Base-by-base conservation (phyloP, 2,329 filamentous ascomycete genomes). In the Shiraia bambusicola region DNA sequence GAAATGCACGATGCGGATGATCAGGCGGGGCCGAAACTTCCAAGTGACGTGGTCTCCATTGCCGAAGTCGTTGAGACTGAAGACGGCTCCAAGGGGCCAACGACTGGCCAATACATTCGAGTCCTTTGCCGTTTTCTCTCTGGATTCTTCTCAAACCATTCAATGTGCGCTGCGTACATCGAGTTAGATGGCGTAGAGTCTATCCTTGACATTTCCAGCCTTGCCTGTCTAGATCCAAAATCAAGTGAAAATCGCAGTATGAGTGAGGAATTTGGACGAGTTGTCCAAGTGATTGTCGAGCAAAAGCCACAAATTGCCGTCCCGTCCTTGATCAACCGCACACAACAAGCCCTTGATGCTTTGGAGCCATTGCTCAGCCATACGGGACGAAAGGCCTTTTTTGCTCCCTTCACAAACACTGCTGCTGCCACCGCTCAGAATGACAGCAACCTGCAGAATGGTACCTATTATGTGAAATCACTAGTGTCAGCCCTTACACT, bases 171-270 rank as follows among this genome's bases (percentile, higher is more conserved):
- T 13, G 78, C 80, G 16, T 92, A 96, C 59, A 82, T 93, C 49
- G 81, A 87, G 40, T 79, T 80, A 35, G 88, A 90, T 42, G 93
- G 89, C 6, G 82, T 92, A 16, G 89, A 96, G 65, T 77, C 86
- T 36, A 76, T 97, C 14, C 76, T 98, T 39, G 89, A 96, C 61
- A 81, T 96, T 40, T 86, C 86, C 28, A 88, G 87, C 39, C 81
- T 91, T 22, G 86, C 89, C 4, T 91, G 88, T 63, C 76, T 97
- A 33, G 83, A 88, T 1, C 83, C 83, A 54, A 80, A 87, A 58
- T 84, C 87, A 59, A 79, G 83, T 28, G 83, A 86, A 28, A 52
- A 58, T 6, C 58, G 59, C 24, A 71, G 77, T 37, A 81, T 87
- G 3, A 84, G 84, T 41, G 80, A 84, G 45, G 82, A 86, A 45